Conservation (phyloP, 768 basidiomycete genomes). For the Trametes cubensis region DNA sequence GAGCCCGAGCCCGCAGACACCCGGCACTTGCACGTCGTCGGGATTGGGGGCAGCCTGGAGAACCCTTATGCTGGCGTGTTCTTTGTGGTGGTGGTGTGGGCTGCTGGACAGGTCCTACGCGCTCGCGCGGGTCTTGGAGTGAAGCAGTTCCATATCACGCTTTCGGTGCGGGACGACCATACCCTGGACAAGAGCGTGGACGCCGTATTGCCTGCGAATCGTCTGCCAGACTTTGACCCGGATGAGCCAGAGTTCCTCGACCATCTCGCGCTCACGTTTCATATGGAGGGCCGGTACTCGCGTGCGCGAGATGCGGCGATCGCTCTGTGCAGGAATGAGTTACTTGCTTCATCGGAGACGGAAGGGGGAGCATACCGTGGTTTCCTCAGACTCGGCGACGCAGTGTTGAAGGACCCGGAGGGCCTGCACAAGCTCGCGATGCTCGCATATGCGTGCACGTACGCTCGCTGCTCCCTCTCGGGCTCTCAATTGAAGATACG, state of each 20-base stretch:
- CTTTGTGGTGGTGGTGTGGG: constrained; percentile 59
- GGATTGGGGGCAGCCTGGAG: constrained; percentile 23
- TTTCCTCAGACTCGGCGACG: constrained; percentile 54
- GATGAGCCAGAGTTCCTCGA: constrained; percentile 41
- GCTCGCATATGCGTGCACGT: constrained; percentile 55
- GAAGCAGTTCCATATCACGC: constrained; percentile 59
- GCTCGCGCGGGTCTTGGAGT: constrained; percentile 51
- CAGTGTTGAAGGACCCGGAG: constrained; percentile 34
- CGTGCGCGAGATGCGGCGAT: constrained; percentile 39
- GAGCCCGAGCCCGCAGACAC: constrained; percentile 17
- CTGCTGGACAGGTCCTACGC: constrained; percentile 52
- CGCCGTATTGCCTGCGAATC: constrained; percentile 45
- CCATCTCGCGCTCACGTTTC: constrained; percentile 50
- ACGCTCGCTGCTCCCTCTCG: constrained; percentile 41
- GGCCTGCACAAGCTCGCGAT: constrained; percentile 52
- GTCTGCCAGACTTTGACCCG: constrained; percentile 31
- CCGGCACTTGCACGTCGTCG: constrained; percentile 22
- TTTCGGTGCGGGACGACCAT: constrained; percentile 46
- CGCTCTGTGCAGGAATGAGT: constrained; percentile 36
- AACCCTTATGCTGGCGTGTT: constrained; percentile 24
- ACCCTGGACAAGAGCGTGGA: constrained; percentile 51
- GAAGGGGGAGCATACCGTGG: constrained; percentile 38
- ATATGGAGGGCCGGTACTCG: constrained; percentile 40
- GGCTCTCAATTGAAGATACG: constrained; percentile 32
- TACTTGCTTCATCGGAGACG: constrained; percentile 29